These are phyloP conservation scores for Lactarius akahatsu DNA, from an alignment of 768 basidiomycete species.

Conservation along the genomic window DNA sequence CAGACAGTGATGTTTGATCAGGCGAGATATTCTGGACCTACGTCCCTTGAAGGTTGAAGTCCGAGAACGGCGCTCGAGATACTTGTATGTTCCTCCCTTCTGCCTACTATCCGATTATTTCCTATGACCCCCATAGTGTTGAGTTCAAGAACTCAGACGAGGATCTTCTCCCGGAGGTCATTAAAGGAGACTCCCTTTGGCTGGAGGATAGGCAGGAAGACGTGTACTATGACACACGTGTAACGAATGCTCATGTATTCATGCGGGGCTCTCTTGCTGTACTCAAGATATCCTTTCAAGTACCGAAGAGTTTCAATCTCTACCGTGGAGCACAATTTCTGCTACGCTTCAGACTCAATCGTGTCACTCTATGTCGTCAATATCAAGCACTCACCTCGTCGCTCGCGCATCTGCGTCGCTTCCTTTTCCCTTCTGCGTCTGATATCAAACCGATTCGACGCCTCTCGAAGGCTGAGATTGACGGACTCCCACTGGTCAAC, in stretches of 20 bases:
- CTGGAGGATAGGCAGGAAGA: constrained; percentile 20
- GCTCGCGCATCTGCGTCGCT: constrained; percentile 42
- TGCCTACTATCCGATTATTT: background rate
- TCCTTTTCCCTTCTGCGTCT: constrained; percentile 48
- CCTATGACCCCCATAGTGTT: background rate
- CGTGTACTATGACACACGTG: constrained; percentile 21
- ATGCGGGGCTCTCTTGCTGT: constrained; percentile 29
- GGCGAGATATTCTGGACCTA: constrained; percentile 13
- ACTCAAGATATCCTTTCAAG: constrained; percentile 51
- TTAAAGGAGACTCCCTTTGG: constrained; percentile 18
- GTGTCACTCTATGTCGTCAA: constrained; percentile 55
- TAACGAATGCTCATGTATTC: background rate
- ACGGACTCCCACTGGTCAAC: constrained; percentile 39
- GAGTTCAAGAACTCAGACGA: constrained; percentile 19
- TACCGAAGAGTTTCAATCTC: constrained; percentile 44
- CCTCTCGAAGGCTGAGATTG: constrained; percentile 26
- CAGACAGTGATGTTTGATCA: constrained; percentile 36
- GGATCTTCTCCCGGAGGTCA: constrained; percentile 18
- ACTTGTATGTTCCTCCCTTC: background rate
- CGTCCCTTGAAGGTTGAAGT: constrained; percentile 2
- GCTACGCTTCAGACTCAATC: constrained; percentile 54
- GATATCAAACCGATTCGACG: constrained; percentile 33
- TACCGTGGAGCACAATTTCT: constrained; percentile 43
- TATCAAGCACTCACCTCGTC: constrained; percentile 54
- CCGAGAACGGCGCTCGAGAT: background rate